These are phyloP conservation scores for Gamsiella multidivaricata DNA, from an alignment of 192 early-diverging fungal species.

Conservation along the genomic window DNA sequence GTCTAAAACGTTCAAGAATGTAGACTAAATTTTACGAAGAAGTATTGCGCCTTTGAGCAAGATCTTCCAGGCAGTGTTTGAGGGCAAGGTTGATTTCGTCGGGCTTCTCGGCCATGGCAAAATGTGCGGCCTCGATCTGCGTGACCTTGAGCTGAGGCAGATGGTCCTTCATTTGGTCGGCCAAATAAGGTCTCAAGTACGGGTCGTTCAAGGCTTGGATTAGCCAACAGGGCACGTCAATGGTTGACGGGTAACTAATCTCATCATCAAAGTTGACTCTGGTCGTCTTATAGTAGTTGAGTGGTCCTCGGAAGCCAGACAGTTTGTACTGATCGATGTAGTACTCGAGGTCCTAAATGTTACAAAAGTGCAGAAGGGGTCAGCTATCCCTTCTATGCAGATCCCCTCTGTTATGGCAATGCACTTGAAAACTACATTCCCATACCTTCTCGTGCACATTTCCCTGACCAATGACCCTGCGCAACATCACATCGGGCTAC, in stretches of 20 bases:
- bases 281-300: slow-evolving; percentile 57
- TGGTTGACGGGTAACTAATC: neutral
- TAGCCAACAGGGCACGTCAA: slow-evolving; percentile 26
- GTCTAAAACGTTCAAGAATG: too few species aligned
- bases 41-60: neutral
- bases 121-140: slow-evolving; percentile 15
- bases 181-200: slow-evolving; percentile 16
- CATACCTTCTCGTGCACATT: slow-evolving; percentile 1
- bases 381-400: too few species aligned
- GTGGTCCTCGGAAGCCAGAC: slow-evolving; percentile 43
- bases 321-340: slow-evolving; percentile 26
- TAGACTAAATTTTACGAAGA: too few species aligned
- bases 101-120: slow-evolving; percentile 29
- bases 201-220: slow-evolving; percentile 18
- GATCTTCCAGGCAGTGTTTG: slow-evolving; percentile 29
- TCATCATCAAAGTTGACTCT: slow-evolving; percentile 57
- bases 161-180: slow-evolving; percentile 11
- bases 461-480: too few species aligned
- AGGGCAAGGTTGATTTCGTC: slow-evolving; percentile 21
- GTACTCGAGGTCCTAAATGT: slow-evolving; percentile 53
- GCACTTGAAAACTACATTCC: too few species aligned
- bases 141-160: slow-evolving; percentile 23
- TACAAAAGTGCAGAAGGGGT: too few species aligned
- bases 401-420: too few species aligned
- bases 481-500: too few species aligned